Conservation (phyloP, 371 early-diverging fungal genomes). For the Mucor racemosus region DNA sequence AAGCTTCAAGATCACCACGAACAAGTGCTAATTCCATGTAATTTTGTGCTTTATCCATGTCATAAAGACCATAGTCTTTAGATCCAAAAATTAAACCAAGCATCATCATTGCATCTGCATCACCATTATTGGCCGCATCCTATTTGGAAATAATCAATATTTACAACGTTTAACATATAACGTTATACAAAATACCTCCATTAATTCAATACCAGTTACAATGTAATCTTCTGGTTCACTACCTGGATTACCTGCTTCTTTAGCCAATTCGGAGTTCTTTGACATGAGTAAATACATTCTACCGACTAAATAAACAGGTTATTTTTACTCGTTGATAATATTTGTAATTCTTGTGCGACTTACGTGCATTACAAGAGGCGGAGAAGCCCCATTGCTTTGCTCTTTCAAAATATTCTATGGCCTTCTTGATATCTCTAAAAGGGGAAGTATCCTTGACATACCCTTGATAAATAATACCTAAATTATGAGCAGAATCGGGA, state of each 20-base stretch:
- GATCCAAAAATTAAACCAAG: conserved; percentile 66
- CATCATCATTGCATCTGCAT: conserved; percentile 62
- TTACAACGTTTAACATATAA: background rate
- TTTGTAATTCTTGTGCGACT: conserved; percentile 19
- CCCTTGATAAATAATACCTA: conserved; percentile 64
- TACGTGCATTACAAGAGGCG: conserved; percentile 58
- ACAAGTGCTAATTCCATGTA: conserved; percentile 64
- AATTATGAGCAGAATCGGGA: conserved; percentile 66
- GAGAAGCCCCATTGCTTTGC: conserved; percentile 61
- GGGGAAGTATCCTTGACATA: conserved; percentile 39
- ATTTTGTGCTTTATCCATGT: conserved; percentile 64
- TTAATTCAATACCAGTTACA: conserved; percentile 59
- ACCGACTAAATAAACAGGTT: conserved; percentile 30
- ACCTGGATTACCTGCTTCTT: conserved; percentile 48
- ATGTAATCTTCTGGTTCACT: conserved; percentile 59
- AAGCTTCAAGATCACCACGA: conserved; percentile 58
- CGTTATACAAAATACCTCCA: conserved; percentile 38
- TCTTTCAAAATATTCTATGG: conserved; percentile 56
- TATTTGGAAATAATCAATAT: background rate
- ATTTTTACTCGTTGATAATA: background rate
- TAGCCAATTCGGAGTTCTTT: conserved; percentile 45
- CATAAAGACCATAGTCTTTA: conserved; percentile 62
- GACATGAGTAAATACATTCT: conserved; percentile 56
- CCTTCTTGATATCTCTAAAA: conserved; percentile 51
- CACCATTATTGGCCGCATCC: conserved; percentile 58